Percentiles rank a stretch among this genome's conserved stretches.
phyloP scores from a whole-genome alignment of 78 protist species.

The Dictyostelium firmibasis region DNA sequence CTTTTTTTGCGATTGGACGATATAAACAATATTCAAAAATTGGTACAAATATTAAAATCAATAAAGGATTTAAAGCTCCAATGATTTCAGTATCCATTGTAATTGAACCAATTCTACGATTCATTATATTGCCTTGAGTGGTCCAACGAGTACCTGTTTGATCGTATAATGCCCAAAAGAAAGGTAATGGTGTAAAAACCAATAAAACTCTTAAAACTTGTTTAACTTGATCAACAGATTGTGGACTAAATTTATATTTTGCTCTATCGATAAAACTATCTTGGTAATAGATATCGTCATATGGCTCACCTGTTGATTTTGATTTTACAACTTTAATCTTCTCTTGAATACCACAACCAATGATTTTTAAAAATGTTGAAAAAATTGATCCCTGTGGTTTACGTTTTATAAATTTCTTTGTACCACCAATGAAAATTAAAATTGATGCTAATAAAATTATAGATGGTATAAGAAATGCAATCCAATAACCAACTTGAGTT shows the following conservation, averaged over 20 bases:
- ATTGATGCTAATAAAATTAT: slow-evolving; percentile 53
- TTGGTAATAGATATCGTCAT: slow-evolving; percentile 16
- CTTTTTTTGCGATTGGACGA: slow-evolving; percentile 27
- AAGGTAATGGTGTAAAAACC: slow-evolving; percentile 72
- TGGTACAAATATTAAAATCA: slow-evolving; percentile 85
- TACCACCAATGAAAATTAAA: slow-evolving; percentile 61
- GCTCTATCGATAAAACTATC: slow-evolving; percentile 47
- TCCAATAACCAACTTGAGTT: slow-evolving; percentile 59
- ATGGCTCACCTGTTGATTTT: not conserved
- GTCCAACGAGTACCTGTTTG: slow-evolving; percentile 71
- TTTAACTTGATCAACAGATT: slow-evolving; percentile 20
- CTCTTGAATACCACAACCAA: slow-evolving; percentile 30
- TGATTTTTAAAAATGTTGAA: not conserved
- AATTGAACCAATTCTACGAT: slow-evolving; percentile 5
- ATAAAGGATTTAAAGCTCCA: slow-evolving; percentile 75
- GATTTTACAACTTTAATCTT: not conserved
- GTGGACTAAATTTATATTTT: slow-evolving; percentile 2
- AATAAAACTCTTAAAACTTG: slow-evolving; percentile 17
- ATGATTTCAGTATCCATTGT: slow-evolving; percentile 79
- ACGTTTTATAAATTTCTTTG: slow-evolving; percentile 5
- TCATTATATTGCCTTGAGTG: slow-evolving; percentile 78
- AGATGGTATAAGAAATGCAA: slow-evolving; percentile 88
- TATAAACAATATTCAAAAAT: slow-evolving; percentile 81
- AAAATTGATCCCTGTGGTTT: slow-evolving; percentile 39
- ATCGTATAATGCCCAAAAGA: slow-evolving; percentile 88